phyloP scores from a whole-genome alignment of 106 monocot genomes.

The Phalaenopsis aphrodite region DNA sequence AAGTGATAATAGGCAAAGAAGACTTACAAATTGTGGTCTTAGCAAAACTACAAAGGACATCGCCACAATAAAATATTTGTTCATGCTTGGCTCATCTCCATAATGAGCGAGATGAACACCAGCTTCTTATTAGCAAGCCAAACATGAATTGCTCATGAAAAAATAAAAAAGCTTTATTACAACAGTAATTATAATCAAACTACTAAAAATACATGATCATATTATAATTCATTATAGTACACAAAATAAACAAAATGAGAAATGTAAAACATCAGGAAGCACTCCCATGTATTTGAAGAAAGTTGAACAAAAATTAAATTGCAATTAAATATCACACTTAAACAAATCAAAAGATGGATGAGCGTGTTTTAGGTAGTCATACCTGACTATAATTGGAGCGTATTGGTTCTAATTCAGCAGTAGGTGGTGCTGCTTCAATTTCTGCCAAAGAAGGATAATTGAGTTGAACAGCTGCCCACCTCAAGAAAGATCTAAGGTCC shows the following conservation, averaged over 20 bases:
- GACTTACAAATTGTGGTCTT: no score
- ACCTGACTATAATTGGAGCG: constrained; percentile 94
- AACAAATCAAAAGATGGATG: neutral
- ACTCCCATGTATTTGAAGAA: neutral
- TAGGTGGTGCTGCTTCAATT: constrained; percentile 95
- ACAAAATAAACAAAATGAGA: neutral
- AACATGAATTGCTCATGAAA: no score
- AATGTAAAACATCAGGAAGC: neutral
- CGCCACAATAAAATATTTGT: no score
- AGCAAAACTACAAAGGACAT: no score
- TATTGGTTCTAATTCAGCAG: constrained; percentile 95
- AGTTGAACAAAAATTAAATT: neutral
- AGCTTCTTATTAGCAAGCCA: no score
- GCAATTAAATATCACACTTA: neutral
- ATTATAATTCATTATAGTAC: neutral
- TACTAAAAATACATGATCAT: no score
- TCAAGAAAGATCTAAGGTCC: constrained; percentile 83
- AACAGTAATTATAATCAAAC: no score
- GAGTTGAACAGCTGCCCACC: constrained; percentile 88
- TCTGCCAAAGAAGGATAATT: constrained; percentile 79
- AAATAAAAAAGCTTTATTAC: no score
- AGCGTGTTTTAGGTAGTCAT: neutral
- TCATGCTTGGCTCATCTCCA: no score
- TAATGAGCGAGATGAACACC: no score
- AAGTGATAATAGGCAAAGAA: no score